phyloP scores from a whole-genome alignment of 192 early-diverging fungal species.

The Podochytrium sp. region DNA sequence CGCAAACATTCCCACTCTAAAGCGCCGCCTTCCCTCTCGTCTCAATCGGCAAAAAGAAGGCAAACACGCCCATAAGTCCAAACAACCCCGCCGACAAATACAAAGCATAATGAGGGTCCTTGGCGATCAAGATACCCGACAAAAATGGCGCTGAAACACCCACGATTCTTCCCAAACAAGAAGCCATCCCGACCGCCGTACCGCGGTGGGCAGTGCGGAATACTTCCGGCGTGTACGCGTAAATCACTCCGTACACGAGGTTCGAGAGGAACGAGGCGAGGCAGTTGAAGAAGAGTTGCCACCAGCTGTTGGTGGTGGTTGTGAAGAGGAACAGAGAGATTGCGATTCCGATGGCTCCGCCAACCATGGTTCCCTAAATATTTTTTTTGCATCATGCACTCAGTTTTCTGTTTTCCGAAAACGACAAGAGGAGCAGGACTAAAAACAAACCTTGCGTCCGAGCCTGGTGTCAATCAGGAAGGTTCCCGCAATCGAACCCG shows the following conservation, averaged over 20 bases:
- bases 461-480: conserved; percentile 71
- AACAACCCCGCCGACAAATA: conserved; percentile 69
- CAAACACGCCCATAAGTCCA: conserved; percentile 58
- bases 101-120: conserved; percentile 66
- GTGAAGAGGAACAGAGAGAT: conserved; percentile 72
- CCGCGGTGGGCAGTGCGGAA: conserved; percentile 67
- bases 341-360: conserved; percentile 73
- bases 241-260: conserved; percentile 77
- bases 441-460: no score
- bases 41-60: conserved; percentile 74
- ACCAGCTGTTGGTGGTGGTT: conserved; percentile 50
- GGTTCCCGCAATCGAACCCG: conserved; percentile 74
- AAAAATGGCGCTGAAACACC: conserved; percentile 78
- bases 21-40: conserved; percentile 45
- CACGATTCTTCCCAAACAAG: conserved; percentile 74
- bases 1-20: no score
- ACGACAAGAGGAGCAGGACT: no score
- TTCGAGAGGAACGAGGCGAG: conserved; percentile 66
- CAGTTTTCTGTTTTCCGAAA: no score
- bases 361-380: conserved; percentile 81
- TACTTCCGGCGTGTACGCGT: conserved; percentile 88
- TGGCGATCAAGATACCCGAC: conserved; percentile 64
- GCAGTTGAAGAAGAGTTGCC: conserved; percentile 62
- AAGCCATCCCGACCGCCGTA: conserved; percentile 77
- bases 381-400: no score